phyloP scores from a whole-genome alignment of 495 filamentous ascomycete species.

The Podospora comata region DNA sequence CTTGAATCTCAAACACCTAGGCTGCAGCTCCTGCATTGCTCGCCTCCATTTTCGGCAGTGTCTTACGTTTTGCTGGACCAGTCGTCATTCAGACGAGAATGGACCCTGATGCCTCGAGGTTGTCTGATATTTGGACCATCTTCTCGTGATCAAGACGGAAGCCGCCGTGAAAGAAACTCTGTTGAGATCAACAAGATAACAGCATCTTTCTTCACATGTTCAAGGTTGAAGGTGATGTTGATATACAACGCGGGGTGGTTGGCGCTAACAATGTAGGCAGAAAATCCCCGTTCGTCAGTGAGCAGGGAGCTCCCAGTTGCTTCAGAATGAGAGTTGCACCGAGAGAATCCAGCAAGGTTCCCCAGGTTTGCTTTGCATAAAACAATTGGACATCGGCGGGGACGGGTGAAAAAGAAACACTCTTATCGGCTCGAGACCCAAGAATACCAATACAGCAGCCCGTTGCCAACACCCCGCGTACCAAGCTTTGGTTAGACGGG shows the following conservation, averaged over 20 bases:
- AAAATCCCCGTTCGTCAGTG: neutral
- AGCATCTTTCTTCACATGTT: neutral
- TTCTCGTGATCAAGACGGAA: neutral
- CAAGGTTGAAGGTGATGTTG: neutral
- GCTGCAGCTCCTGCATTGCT: slow-evolving; percentile 11
- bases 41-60: slow-evolving; percentile 10
- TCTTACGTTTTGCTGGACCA: slow-evolving; percentile 9
- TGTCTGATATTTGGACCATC: neutral
- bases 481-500: neutral
- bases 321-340: neutral
- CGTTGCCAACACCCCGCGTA: neutral
- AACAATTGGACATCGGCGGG: neutral
- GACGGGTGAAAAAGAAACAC: too few species aligned
- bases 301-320: neutral
- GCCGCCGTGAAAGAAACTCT: neutral
- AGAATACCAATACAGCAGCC: too few species aligned
- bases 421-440: too few species aligned
- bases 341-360: neutral
- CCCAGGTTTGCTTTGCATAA: slow-evolving; percentile 2
- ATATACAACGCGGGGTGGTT: neutral
- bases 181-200: neutral
- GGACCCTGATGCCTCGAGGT: neutral
- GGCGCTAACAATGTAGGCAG: neutral
- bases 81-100: neutral
- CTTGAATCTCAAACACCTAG: slow-evolving; percentile 13